Evolutionary conservation across 2,329 filamentous ascomycete species (phyloP), one percentile per base, ranked within the genome.

Genomic region (Rhynchosporium graminicola): DNA sequence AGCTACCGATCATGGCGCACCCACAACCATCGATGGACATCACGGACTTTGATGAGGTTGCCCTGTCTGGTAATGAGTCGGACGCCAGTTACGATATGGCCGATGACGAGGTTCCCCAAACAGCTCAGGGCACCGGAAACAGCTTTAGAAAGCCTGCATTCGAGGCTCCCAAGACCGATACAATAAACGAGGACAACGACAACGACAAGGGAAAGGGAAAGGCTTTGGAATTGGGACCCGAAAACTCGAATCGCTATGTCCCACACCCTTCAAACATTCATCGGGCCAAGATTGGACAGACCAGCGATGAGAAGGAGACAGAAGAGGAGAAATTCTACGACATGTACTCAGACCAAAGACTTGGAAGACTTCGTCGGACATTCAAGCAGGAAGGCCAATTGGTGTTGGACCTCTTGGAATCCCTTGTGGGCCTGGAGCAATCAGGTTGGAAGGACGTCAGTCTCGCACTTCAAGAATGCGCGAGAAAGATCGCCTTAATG

Each of bases 31-130:
- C n/a, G 13, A 45, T 46, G 54, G 13, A 10, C 10, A n/a, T n/a
- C 40, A 28, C 42, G 5, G 36, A 57, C 36, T 46, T 45, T 46
- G 38, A 62, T 10, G 46, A 58, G 13, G 46, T 62, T 31, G 13
- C n/a, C 26, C 33, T 62, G n/a, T 57, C 45, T 38, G 60, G 56
- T 8, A 52, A 51, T 29, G 31, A 33, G 26, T 62, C 60, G 6
- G 60, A 62, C 9, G 28, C 31, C 38, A 55, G 47, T 20, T 62
- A 57, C 38, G 60, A 58, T 10, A 58, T 58, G 47, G 57, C 36
- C 7, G 57, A 52, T 7, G 33, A 33, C 36, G 7, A n/a, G n/a
- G 2, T 26, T 36, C 28, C 54, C 10, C 20, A 10, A 10, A 26
- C 13, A 10, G 26, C 33, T 54, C 20, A 3, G 28, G 38, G 15